Percentiles rank a stretch among this genome's conserved stretches.
Evolutionary conservation across 2,329 filamentous ascomycete genomes (phyloP).

Genomic region (Teratosphaeria destructans): DNA sequence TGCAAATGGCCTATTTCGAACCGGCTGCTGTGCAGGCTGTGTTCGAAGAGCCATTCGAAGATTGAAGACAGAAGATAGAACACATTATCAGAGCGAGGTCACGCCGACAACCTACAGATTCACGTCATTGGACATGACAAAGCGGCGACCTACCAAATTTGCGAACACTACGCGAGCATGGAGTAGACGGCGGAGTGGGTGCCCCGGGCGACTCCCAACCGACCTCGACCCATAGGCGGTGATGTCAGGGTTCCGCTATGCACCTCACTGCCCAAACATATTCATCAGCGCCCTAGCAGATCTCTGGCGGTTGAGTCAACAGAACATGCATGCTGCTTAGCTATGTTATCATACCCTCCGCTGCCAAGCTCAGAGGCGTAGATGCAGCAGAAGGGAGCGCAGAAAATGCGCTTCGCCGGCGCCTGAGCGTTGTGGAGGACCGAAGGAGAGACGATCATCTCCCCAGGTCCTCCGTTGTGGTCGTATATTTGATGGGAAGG

Average conservation of each 20-base stretch:
- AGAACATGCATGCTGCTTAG: background rate
- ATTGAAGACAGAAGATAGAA: background rate
- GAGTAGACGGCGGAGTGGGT: background rate
- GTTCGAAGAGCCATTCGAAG: background rate
- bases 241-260: background rate
- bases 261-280: background rate
- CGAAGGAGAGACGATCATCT: background rate
- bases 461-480: background rate
- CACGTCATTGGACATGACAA: background rate
- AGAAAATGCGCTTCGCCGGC: background rate
- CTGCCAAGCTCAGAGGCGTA: background rate
- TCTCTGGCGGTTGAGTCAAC: background rate
- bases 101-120: background rate
- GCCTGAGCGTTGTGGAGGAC: background rate
- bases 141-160: background rate
- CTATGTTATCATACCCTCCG: background rate
- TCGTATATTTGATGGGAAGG: background rate
- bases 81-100: background rate
- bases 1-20: no score
- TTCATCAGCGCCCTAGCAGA: background rate
- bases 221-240: background rate
- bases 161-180: background rate
- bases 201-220: background rate
- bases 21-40: background rate
- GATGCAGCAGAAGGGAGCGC: background rate